Evolutionary conservation across 2,329 filamentous ascomycete genomes (phyloP).

Genomic region (Setomelanomma holmii): DNA sequence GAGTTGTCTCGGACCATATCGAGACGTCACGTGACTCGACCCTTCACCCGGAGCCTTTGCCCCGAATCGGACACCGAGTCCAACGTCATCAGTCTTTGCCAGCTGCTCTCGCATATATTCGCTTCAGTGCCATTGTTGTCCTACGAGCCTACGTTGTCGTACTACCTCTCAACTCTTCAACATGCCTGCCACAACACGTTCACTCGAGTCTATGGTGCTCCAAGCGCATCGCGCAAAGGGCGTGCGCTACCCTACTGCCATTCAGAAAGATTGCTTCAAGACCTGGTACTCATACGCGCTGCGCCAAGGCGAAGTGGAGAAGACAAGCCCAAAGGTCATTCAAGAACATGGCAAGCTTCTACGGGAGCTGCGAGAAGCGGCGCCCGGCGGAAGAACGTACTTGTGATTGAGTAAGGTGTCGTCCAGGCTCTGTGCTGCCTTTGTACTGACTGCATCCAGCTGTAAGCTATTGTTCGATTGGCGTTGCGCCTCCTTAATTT

Average conservation of each 20-base stretch:
- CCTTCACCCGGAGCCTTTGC: constrained; percentile 4
- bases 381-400: constrained; percentile 40
- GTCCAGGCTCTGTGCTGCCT: not conserved
- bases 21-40: not conserved
- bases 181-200: constrained; percentile 38
- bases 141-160: not conserved
- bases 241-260: constrained; percentile 38
- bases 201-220: constrained; percentile 40
- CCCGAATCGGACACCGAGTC: not conserved
- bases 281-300: constrained; percentile 48
- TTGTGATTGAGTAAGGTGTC: constrained; percentile 19
- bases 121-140: not conserved
- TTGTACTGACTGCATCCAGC: not conserved
- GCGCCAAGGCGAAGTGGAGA: constrained; percentile 29
- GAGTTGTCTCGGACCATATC: not conserved
- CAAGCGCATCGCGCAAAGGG: constrained; percentile 47
- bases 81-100: not conserved
- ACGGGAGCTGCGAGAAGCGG: constrained; percentile 29
- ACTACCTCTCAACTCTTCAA: not conserved
- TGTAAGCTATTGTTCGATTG: not conserved
- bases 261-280: constrained; percentile 45
- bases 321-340: constrained; percentile 22
- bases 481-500: too few species aligned
- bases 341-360: constrained; percentile 35
- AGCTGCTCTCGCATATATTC: not conserved